These are phyloP conservation scores for Leccinum fallax DNA, from an alignment of 1,284 basidiomycete species.

Conservation along the genomic window DNA sequence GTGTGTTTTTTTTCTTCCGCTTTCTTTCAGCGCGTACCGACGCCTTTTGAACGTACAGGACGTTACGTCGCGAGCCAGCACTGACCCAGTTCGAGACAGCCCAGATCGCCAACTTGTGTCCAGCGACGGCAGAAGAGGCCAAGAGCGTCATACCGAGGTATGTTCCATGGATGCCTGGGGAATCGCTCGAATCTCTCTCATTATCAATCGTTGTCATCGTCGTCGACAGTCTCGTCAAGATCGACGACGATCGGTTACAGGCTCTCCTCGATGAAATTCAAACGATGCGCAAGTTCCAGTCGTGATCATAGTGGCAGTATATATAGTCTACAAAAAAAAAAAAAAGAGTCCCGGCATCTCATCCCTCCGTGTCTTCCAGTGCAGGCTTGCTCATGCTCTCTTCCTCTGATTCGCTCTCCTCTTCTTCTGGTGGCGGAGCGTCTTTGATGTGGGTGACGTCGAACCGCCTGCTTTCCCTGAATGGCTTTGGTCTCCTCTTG, in stretches of 20 bases:
- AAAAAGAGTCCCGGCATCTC: not conserved
- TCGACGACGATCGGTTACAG: constrained; percentile 86
- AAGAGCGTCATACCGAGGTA: constrained; percentile 90
- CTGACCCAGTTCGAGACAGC: constrained; percentile 91
- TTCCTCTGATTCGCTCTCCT: constrained; percentile 61
- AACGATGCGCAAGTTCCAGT: constrained; percentile 87
- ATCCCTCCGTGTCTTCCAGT: constrained; percentile 69
- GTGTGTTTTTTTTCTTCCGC: constrained; percentile 41
- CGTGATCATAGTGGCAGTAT: constrained; percentile 38
- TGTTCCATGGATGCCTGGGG: not conserved
- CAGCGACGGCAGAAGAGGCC: constrained; percentile 86
- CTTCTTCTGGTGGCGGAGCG: constrained; percentile 45
- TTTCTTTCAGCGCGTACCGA: not conserved
- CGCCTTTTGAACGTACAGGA: constrained; percentile 43
- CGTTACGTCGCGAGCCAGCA: constrained; percentile 71
- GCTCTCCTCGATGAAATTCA: constrained; percentile 84
- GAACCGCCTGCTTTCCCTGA: constrained; percentile 59
- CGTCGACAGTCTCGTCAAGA: constrained; percentile 64
- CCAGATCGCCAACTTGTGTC: constrained; percentile 89
- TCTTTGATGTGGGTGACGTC: constrained; percentile 60
- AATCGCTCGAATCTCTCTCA: not conserved
- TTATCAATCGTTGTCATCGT: not conserved
- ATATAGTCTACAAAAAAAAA: constrained; percentile 4
- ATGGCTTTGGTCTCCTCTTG: no score
- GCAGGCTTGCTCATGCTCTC: constrained; percentile 53